Evolutionary conservation across 2,329 filamentous ascomycete species (phyloP), one percentile per base, ranked within the genome.

Genomic region (Ceratocystis cubensis): DNA sequence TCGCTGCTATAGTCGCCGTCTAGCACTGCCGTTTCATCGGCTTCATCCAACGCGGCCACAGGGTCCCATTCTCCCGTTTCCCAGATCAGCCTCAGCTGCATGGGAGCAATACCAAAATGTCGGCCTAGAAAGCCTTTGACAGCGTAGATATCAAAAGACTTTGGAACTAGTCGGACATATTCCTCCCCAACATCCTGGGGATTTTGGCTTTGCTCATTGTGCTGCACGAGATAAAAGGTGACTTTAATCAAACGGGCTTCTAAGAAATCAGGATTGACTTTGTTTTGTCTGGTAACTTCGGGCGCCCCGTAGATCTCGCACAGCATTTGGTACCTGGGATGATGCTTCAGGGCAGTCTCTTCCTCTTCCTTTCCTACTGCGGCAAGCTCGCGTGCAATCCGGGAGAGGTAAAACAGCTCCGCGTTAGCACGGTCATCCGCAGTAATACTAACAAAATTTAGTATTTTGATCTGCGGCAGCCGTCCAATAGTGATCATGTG

Each of bases 51-150:
- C 69, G 82, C 81, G 7, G 82, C 82, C 0, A 91, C 85, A 0
- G 89, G 89, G 74, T 96, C 91, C 84, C 88, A 90, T 75, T 96
- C 92, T 22, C 90, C 89, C 7, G 91, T 96, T 77, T 96, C 91
- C 88, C 90, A 96, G 0, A 94, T 77, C 62, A 97, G 75, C 50
- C 80, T 81, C 68, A 93, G 77, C 53, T 76, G 76, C 69, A 90
- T 78, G 0, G 91, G 88, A 61, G 80, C 76, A 10, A 88, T 71
- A 0, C 76, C 79, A 71, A 95, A 90, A n/a, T 87, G 74, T 70
- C 83, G 86, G 0, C 86, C 88, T 0, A 90, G 87, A 7, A 95
- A 79, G 0, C 89, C 88, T 73, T 94, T 88, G 17, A 96, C 82
- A 2, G 85, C 82, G 71, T 96, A 97, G 5, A 92, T 84, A 70